Conservation (phyloP, 1,139 yeast species). For the Pichia sp. region DNA sequence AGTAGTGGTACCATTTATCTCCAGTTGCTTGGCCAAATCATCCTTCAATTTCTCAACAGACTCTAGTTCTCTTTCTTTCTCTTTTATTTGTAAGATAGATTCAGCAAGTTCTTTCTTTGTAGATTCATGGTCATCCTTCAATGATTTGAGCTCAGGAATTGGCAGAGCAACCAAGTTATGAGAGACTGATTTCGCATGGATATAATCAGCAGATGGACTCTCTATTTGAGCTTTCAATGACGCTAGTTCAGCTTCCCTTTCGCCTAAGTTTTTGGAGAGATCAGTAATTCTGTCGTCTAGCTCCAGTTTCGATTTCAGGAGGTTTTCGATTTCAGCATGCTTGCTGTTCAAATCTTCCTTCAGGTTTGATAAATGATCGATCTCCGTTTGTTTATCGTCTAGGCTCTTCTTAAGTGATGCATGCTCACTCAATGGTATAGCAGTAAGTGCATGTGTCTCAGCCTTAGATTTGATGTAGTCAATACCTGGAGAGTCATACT, state of each 20-base stretch:
- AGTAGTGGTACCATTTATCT: constrained; percentile 10
- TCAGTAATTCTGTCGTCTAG: constrained; percentile 3
- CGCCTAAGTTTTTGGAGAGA: neutral
- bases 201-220: constrained; percentile 18
- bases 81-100: constrained; percentile 6
- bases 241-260: constrained; percentile 6
- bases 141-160: constrained; percentile 19
- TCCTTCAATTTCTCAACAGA: constrained; percentile 8
- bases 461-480: constrained; percentile 27
- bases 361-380: neutral
- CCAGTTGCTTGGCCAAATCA: constrained; percentile 12
- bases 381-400: constrained; percentile 4
- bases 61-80: constrained; percentile 11
- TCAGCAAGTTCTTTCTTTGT: constrained; percentile 7
- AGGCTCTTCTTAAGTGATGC: constrained; percentile 7
- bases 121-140: constrained; percentile 19
- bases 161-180: constrained; percentile 27
- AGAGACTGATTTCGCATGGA: constrained; percentile 24
- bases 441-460: constrained; percentile 20
- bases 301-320: constrained; percentile 1
- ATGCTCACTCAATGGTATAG: constrained; percentile 27
- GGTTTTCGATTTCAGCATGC: constrained; percentile 8
- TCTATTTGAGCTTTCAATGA: constrained; percentile 5
- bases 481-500: constrained; percentile 13
- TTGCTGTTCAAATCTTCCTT: constrained; percentile 5